phyloP scores from a whole-genome alignment of 129 eudicot species.

The Calendula officinalis region DNA sequence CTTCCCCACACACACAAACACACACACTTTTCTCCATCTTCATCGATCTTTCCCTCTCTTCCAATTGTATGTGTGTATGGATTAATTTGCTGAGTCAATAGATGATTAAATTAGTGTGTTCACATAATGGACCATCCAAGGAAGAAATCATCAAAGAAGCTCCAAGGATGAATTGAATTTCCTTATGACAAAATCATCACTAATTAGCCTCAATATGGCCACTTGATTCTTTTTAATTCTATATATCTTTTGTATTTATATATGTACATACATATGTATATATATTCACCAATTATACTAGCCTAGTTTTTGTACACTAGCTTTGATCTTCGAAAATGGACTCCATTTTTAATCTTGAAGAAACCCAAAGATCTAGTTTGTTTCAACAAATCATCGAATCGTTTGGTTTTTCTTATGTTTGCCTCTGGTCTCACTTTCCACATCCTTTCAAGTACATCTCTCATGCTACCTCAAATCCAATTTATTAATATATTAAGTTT shows the following conservation, averaged over 20 bases:
- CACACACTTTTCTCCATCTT: slow-evolving; percentile 9
- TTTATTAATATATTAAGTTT: not conserved
- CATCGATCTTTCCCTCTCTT: not conserved
- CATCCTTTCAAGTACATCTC: slow-evolving; percentile 53
- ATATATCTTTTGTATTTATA: not conserved
- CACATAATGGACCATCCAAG: slow-evolving; percentile 24
- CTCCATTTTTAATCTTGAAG: slow-evolving; percentile 60
- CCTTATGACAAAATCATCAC: slow-evolving; percentile 7
- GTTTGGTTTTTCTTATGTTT: slow-evolving; percentile 56
- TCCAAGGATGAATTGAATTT: slow-evolving; percentile 26
- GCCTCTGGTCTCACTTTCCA: slow-evolving; percentile 77
- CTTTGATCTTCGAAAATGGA: slow-evolving; percentile 42
- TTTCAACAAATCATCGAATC: slow-evolving; percentile 52
- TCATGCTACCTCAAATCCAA: not conserved
- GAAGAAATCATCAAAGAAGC: not conserved
- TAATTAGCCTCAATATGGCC: slow-evolving; percentile 13
- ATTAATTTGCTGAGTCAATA: slow-evolving; percentile 25
- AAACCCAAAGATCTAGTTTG: slow-evolving; percentile 44
- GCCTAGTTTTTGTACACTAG: slow-evolving; percentile 7
- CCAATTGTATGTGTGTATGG: not conserved
- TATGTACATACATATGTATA: not conserved
- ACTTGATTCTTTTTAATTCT: slow-evolving; percentile 9
- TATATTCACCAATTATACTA: not conserved
- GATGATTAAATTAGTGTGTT: slow-evolving; percentile 21
- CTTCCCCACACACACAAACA: not conserved